Percentiles rank a stretch among this genome's conserved stretches.
phyloP scores from a whole-genome alignment of 495 filamentous ascomycete species.

The Trypethelium eluteriae region DNA sequence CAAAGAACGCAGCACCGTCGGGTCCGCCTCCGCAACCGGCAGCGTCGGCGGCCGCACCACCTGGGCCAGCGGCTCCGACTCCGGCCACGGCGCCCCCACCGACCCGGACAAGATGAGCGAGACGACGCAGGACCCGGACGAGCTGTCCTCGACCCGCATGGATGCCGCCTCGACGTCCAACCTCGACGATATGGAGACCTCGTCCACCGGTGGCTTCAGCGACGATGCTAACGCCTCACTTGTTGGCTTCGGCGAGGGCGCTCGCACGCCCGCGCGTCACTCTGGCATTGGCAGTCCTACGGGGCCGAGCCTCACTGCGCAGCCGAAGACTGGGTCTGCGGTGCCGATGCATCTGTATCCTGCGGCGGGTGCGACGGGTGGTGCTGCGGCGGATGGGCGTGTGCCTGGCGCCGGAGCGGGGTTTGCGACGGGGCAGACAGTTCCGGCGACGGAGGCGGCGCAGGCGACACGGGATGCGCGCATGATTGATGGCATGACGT shows the following conservation, averaged over 20 bases:
- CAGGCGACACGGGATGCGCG: constrained; percentile 30
- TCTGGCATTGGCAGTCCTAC: constrained; percentile 30
- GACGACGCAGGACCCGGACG: constrained; percentile 25
- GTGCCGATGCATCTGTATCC: constrained; percentile 13
- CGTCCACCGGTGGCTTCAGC: constrained; percentile 64
- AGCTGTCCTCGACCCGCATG: constrained; percentile 11
- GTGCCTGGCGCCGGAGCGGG: constrained; percentile 6
- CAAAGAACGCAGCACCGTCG: constrained; percentile 72
- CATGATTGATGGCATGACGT: constrained; percentile 38
- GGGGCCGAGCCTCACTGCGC: constrained; percentile 9
- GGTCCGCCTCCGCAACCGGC: constrained; percentile 70
- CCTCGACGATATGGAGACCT: constrained; percentile 50
- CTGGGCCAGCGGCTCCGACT: constrained; percentile 61
- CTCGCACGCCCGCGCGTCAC: constrained; percentile 47
- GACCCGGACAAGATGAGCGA: constrained; percentile 63
- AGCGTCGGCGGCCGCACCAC: constrained; percentile 65
- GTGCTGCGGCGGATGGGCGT: constrained; percentile 14
- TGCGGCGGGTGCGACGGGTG: constrained; percentile 2
- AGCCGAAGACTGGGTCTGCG: constrained; percentile 12
- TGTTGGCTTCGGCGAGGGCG: constrained; percentile 82
- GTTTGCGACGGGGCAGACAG: constrained; percentile 8
- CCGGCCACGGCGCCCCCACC: constrained; percentile 28
- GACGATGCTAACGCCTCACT: constrained; percentile 75
- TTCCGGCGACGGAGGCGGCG: constrained; percentile 18
- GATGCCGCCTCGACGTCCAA: constrained; percentile 10